phyloP scores from a whole-genome alignment of 78 protist species.

The Dictyostelium purpureum region DNA sequence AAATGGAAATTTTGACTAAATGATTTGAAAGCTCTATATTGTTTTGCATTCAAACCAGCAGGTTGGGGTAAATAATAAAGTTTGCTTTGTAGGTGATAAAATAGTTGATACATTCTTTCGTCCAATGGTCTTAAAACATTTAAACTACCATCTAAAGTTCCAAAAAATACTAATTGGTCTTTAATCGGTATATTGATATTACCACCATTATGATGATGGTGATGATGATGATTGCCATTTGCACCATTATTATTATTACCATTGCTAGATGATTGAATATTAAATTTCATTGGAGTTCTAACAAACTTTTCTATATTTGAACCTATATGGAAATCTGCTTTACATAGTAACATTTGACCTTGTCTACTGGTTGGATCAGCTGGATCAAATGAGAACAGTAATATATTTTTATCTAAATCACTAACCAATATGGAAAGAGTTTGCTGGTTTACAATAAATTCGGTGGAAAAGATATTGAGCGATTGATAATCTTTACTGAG shows the following conservation, averaged over 20 bases:
- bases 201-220: background rate
- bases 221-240: background rate
- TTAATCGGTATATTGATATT: background rate
- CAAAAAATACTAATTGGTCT: slow-evolving; percentile 34
- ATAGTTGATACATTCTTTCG: slow-evolving; percentile 1
- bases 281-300: slow-evolving; percentile 29
- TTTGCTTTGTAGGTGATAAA: slow-evolving; percentile 34
- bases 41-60: slow-evolving; percentile 75
- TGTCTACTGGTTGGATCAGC: slow-evolving; percentile 24
- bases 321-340: slow-evolving; percentile 67
- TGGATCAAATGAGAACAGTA: slow-evolving; percentile 56
- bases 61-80: slow-evolving; percentile 50
- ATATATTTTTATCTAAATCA: slow-evolving; percentile 61
- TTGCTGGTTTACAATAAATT: slow-evolving; percentile 51
- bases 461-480: slow-evolving; percentile 26
- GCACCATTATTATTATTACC: background rate
- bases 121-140: slow-evolving; percentile 50
- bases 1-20: slow-evolving; percentile 26
- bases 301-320: slow-evolving; percentile 24
- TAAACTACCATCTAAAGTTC: slow-evolving; percentile 78
- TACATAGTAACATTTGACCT: slow-evolving; percentile 61
- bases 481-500: slow-evolving; percentile 69
- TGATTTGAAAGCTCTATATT: slow-evolving; percentile 12
- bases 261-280: background rate
- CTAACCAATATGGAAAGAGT: slow-evolving; percentile 18